A percentile compares a stretch with the other conserved stretches of the same genome.
Evolutionary conservation across 306 rosid species (phyloP).

Genomic region (Arachis hypogaea): DNA sequence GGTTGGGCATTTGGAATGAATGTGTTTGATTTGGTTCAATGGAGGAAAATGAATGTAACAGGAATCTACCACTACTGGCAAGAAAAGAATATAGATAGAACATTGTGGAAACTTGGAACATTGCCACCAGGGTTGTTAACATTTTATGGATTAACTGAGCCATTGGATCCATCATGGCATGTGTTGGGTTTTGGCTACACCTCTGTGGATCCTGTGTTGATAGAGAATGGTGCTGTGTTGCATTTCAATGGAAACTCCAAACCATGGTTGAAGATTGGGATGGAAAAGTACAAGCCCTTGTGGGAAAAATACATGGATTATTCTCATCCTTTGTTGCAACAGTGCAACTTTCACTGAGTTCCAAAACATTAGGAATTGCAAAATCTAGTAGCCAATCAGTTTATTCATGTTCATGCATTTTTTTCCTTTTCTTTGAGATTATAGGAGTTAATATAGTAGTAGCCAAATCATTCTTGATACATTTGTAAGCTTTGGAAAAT

Average conservation of each 20-base stretch:
- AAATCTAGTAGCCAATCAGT: constrained; percentile 48
- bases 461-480: not conserved
- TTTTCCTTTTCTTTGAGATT: not conserved
- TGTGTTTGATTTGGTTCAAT: constrained; percentile 74
- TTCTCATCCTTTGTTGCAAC: constrained; percentile 57
- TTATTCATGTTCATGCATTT: not conserved
- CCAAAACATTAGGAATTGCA: constrained; percentile 51
- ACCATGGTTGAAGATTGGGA: constrained; percentile 84
- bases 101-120: constrained; percentile 89
- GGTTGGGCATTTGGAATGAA: constrained; percentile 92
- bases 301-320: constrained; percentile 75
- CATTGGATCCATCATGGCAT: constrained; percentile 72
- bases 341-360: constrained; percentile 65
- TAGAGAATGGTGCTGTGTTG: constrained; percentile 69
- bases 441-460: not conserved
- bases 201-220: constrained; percentile 57
- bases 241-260: constrained; percentile 80
- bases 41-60: constrained; percentile 78
- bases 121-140: constrained; percentile 78
- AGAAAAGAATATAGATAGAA: constrained; percentile 67
- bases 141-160: constrained; percentile 73
- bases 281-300: constrained; percentile 72
- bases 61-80: constrained; percentile 85
- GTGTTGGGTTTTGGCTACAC: constrained; percentile 80
- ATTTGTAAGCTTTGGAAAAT: not conserved